Evolutionary conservation across 164 flowering plant genomes (phyloP), one percentile per base, ranked within the genome.

Genomic region (Annona cherimola): DNA sequence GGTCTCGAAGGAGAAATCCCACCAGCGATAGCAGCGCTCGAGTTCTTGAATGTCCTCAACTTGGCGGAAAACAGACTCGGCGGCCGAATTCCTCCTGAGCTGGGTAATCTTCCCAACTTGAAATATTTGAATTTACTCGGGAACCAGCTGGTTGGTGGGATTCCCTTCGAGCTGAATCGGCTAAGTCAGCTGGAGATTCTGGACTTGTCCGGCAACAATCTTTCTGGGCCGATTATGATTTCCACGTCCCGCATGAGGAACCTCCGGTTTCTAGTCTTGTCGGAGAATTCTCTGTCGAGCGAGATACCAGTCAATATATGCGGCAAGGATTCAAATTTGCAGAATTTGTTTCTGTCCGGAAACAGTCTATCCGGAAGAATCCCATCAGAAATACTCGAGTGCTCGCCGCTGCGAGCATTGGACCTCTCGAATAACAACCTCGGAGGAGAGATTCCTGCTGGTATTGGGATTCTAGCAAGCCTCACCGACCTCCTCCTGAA

Each of bases 51-150:
- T 68, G 70, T 85, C 73, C 76, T 94, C 45, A 89, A 92, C 72
- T 80, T 94, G 75, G 94, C 90, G 45, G 89, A 94, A 64, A 94
- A 94, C 83, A 86, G 84, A 76, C 76, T 94, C 46, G 84, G 91
- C 60, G 98, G 98, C n/a, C 26, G 69, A 39, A 84, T 94, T 74
- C 97, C 98, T 0, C 35, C n/a, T 1, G 84, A 86, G 74, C 50
- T 94, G 1, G 82, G 87, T 42, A 71, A 63, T 54, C 81, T 90
- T 0, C 68, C 79, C 45, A 83, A 79, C 72, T 77, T 94, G 87
- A 78, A 69, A 72, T 90, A 90, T 83, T 81, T 94, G 81, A 94
- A 81, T 81, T 81, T 94, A 81, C 84, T 80, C 8, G 96, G 98
- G n/a, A 94, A 94, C 64, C 77, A 77, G 68, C 74, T 94, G 69